Evolutionary conservation across 805 yeast genomes (phyloP).

Genomic region (Schwanniomyces vanrijiae): DNA sequence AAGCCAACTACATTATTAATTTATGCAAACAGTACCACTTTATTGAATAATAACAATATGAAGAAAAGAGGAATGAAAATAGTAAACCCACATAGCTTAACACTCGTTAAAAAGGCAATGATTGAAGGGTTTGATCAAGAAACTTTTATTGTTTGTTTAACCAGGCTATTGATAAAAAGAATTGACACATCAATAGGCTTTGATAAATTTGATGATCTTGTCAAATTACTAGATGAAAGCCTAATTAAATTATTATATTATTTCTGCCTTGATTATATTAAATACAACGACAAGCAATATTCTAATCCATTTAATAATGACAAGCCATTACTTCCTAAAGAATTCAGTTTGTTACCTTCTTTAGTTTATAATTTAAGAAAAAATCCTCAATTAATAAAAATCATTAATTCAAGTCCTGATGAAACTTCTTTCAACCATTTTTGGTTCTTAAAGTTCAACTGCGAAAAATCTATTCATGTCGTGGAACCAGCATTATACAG

Average conservation of each 20-base stretch:
- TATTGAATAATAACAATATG: conserved; percentile 12
- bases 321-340: conserved; percentile 21
- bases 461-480: conserved; percentile 17
- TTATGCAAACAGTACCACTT: conserved; percentile 13
- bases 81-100: conserved; percentile 16
- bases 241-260: conserved; percentile 24
- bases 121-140: conserved; percentile 32
- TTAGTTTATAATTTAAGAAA: conserved; percentile 33
- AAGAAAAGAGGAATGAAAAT: conserved; percentile 5
- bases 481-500: conserved; percentile 32
- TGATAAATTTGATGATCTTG: conserved; percentile 19
- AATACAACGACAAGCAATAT: conserved; percentile 1
- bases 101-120: conserved; percentile 25
- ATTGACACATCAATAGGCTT: conserved; percentile 35
- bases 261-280: conserved; percentile 26
- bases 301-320: conserved; percentile 23
- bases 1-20: conserved; percentile 27
- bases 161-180: conserved; percentile 32
- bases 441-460: conserved; percentile 22
- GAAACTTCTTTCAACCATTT: conserved; percentile 44
- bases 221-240: conserved; percentile 24
- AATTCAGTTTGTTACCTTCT: conserved; percentile 27
- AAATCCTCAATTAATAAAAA: conserved; percentile 34
- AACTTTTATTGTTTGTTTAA: conserved; percentile 28
- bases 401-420: conserved; percentile 45